Percentiles rank a stretch among this genome's conserved stretches.
Conservation (phyloP, 2,329 filamentous ascomycete genomes). For the Alternaria infectoria region DNA sequence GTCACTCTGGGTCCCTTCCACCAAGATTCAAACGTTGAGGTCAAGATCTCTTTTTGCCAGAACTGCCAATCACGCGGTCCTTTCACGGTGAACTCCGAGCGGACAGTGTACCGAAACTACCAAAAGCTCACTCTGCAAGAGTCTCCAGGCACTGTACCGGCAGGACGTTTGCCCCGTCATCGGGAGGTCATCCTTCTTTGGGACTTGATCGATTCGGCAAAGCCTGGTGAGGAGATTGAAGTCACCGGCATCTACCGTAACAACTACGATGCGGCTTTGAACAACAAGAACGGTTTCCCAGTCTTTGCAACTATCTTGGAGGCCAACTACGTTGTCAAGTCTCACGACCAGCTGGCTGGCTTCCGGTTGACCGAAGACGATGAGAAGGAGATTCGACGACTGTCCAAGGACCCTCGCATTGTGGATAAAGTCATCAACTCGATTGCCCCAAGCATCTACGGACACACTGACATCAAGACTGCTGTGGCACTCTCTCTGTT, state of each 20-base stretch:
- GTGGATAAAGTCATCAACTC: slow-evolving; percentile 92
- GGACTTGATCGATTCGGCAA: slow-evolving; percentile 95
- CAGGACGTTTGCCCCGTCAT: slow-evolving; percentile 89
- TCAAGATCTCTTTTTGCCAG: slow-evolving; percentile 95
- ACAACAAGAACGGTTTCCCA: slow-evolving; percentile 98
- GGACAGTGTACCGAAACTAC: slow-evolving; percentile 98
- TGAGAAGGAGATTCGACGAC: slow-evolving; percentile 83
- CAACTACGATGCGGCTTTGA: slow-evolving; percentile 96
- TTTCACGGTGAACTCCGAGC: slow-evolving; percentile 94
- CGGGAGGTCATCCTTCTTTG: slow-evolving; percentile 95
- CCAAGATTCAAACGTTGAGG: slow-evolving; percentile 94
- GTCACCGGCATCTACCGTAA: slow-evolving; percentile 97
- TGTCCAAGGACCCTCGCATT: slow-evolving; percentile 89
- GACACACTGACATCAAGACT: slow-evolving; percentile 96
- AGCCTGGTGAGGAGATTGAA: slow-evolving; percentile 97
- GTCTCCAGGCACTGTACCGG: slow-evolving; percentile 94
- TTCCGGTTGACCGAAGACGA: slow-evolving; percentile 96
- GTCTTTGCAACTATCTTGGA: slow-evolving; percentile 98
- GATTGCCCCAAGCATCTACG: slow-evolving; percentile 96
- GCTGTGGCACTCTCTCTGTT: slow-evolving; percentile 93
- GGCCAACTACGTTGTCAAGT: slow-evolving; percentile 96
- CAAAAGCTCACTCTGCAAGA: slow-evolving; percentile 97
- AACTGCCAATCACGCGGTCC: slow-evolving; percentile 94
- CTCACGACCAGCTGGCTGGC: slow-evolving; percentile 95
- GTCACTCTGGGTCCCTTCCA: slow-evolving; percentile 93